These are phyloP conservation scores for Phialophora expanda DNA, from an alignment of 2,329 filamentous ascomycete genomes.

Conservation along the genomic window DNA sequence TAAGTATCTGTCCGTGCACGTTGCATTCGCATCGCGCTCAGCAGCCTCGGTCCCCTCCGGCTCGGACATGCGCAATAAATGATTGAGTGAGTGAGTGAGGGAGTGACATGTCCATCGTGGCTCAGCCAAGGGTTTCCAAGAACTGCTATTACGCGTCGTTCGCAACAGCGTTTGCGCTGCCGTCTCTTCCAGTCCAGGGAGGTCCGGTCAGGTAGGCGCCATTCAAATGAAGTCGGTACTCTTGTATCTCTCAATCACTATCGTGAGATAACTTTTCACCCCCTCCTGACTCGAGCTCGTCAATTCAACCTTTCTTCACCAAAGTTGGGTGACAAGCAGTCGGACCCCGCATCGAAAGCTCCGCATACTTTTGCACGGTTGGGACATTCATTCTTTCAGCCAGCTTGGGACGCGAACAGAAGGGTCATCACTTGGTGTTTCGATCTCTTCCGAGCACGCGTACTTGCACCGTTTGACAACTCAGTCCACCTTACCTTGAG, in stretches of 20 bases:
- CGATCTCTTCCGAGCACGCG: too few species aligned
- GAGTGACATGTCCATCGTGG: conserved; percentile 8
- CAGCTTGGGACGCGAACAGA: background rate
- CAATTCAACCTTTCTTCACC: too few species aligned
- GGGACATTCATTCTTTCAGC: background rate
- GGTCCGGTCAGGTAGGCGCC: background rate
- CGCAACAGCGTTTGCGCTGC: conserved; percentile 11
- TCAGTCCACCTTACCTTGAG: too few species aligned
- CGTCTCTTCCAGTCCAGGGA: background rate
- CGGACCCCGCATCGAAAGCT: background rate
- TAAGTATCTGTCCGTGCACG: background rate
- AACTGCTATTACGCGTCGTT: conserved; percentile 23
- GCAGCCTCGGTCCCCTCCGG: background rate
- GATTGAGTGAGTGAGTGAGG: background rate
- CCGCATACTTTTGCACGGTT: conserved; percentile 1
- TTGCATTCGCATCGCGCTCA: conserved; percentile 4
- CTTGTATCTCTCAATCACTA: background rate
- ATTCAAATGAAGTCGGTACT: background rate
- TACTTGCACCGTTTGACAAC: too few species aligned
- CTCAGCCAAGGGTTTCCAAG: conserved; percentile 22
- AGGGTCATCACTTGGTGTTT: background rate
- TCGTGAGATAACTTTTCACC: background rate
- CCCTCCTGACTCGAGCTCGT: too few species aligned
- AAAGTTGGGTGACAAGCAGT: too few species aligned
- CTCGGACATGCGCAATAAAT: background rate